Evolutionary conservation across 2,329 filamentous ascomycete genomes (phyloP), one percentile per base, ranked within the genome.

Genomic region (Tolypocladium cylindrosporum): DNA sequence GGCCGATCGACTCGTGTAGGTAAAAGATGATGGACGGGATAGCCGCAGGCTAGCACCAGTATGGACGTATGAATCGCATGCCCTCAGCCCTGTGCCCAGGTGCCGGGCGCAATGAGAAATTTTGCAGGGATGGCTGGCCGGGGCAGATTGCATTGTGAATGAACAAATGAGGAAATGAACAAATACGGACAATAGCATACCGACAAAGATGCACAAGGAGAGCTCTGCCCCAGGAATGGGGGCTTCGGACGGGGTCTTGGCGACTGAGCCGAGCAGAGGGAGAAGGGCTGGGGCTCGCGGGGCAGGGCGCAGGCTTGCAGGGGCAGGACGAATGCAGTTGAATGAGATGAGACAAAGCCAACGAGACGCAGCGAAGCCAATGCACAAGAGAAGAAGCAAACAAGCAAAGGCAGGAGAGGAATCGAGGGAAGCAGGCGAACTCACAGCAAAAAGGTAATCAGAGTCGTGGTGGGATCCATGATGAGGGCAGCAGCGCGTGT

Each of bases 371-470:
- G 14, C 24, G 53, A n/a, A 43, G 54, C 54, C 51, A 58, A 57
- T 57, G 19, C 58, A 64, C 54, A 58, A 59, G 34, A 42, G 27
- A 57, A n/a, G 39, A 37, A n/a, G 48, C 8, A n/a, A 40, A n/a
- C 11, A 52, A 59, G 34, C 9, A 54, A 16, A 27, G 43, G 13
- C 39, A 48, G 42, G n/a, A n/a, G 13, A 31, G n/a, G 43, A 41
- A 54, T 37, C 55, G 45, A 54, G 45, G 43, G 27, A 8, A 54
- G 39, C 59, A 54, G 40, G 42, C 27, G 40, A 31, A 64, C 83
- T 82, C 76, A 87, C 84, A 87, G 72, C 73, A 85, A 79, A 70
- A 89, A 88, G 60, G 86, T 87, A 68, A 87, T 80, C 64, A 89
- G 82, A 59, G 86, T 86, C 27, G 85, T 87, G 48, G 77, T 77